phyloP scores from a whole-genome alignment of 2,329 filamentous ascomycete species.

The Phoma sp. region DNA sequence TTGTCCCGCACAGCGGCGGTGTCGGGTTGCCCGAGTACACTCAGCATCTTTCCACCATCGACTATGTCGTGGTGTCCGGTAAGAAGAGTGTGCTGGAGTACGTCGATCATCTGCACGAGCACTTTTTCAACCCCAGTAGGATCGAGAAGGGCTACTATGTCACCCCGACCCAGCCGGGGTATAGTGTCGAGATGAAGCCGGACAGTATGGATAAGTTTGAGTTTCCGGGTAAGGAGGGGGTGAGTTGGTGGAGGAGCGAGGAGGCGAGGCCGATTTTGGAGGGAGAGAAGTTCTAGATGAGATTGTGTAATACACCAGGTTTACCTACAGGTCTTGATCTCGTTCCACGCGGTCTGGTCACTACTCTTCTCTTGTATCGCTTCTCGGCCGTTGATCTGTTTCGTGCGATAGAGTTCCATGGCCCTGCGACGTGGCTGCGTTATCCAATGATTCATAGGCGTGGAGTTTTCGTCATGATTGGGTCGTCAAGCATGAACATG shows the following conservation, averaged over 20 bases:
- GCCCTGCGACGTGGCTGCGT: too few relatives aligned
- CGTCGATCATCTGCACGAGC: constrained; percentile 91
- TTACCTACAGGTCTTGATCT: too few relatives aligned
- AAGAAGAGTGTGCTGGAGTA: constrained; percentile 86
- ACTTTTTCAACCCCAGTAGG: constrained; percentile 81
- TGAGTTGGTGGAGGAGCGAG: constrained; percentile 79
- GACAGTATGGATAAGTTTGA: constrained; percentile 81
- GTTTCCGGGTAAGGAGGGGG: constrained; percentile 77
- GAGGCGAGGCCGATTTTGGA: constrained; percentile 79
- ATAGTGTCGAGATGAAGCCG: constrained; percentile 92
- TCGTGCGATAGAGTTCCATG: too few relatives aligned
- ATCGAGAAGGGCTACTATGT: constrained; percentile 88
- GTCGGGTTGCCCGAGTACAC: constrained; percentile 94
- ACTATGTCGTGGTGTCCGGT: constrained; percentile 85
- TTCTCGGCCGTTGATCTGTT: too few relatives aligned
- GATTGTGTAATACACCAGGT: too few relatives aligned
- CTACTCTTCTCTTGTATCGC: too few relatives aligned
- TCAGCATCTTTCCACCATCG: constrained; percentile 88
- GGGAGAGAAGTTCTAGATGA: constrained; percentile 52
- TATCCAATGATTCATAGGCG: too few relatives aligned
- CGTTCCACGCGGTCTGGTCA: too few relatives aligned
- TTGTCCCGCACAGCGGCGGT: constrained; percentile 88
- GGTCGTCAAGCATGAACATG: too few relatives aligned
- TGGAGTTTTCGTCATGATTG: too few relatives aligned
- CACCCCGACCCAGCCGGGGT: constrained; percentile 81